A percentile compares a stretch with the other conserved stretches of the same genome.
Evolutionary conservation across 2,329 filamentous ascomycete genomes (phyloP).

Genomic region (Akanthomyces dipterigenus): DNA sequence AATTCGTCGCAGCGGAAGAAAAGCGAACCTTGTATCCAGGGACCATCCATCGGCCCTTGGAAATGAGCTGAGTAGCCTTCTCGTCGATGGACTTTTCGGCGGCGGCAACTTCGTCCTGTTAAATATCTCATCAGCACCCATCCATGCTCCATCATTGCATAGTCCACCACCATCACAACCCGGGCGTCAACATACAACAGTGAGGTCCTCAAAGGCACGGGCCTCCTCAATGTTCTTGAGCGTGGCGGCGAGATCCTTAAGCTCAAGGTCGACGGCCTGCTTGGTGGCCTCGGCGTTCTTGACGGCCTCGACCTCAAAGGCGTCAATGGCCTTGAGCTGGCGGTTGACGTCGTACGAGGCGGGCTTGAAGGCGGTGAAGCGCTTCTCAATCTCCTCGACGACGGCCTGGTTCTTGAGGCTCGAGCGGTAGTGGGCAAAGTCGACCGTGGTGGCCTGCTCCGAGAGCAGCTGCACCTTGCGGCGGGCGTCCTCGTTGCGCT

Average conservation of each 20-base stretch:
- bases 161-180: not conserved
- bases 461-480: conserved; percentile 82
- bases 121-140: conserved; percentile 14
- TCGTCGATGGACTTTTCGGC: conserved; percentile 96
- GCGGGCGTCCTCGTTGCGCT: conserved; percentile 97
- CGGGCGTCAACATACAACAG: conserved; percentile 66
- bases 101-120: conserved; percentile 84
- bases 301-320: conserved; percentile 93
- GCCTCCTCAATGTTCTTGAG: conserved; percentile 96
- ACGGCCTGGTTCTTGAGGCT: conserved; percentile 93
- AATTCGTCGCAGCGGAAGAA: not conserved
- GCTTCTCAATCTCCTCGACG: conserved; percentile 94
- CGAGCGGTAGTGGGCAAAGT: conserved; percentile 89
- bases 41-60: conserved; percentile 96
- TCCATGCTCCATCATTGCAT: conserved; percentile 16
- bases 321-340: conserved; percentile 97
- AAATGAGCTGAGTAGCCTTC: conserved; percentile 89
- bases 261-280: conserved; percentile 88
- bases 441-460: conserved; percentile 78
- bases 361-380: conserved; percentile 87
- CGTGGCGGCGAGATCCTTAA: conserved; percentile 89
- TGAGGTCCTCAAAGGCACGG: conserved; percentile 92
- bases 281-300: conserved; percentile 97
- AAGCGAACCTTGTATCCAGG: conserved; percentile 91
- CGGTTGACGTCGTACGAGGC: conserved; percentile 84